A percentile compares a stretch with the other conserved stretches of the same genome.
These are phyloP conservation scores for Talaromyces thailandensis DNA, from an alignment of 495 filamentous ascomycete genomes.

Conservation along the genomic window DNA sequence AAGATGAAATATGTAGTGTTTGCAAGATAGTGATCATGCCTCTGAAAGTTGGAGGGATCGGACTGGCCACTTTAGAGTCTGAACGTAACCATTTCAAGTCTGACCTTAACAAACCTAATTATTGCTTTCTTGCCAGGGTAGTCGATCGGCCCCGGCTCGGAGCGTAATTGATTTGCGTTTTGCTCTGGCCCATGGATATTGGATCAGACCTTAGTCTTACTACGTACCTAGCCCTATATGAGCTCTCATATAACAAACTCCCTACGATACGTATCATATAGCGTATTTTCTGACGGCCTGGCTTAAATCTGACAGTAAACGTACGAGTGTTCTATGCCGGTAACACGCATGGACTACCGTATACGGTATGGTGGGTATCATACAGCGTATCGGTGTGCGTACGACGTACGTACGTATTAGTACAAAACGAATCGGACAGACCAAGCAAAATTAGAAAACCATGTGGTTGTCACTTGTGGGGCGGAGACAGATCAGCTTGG, in stretches of 20 bases:
- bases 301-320: background rate
- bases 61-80: background rate
- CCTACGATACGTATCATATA: background rate
- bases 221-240: background rate
- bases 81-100: background rate
- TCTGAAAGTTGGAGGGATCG: background rate
- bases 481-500: background rate
- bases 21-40: background rate
- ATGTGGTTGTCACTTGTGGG: constrained; percentile 4
- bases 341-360: too few species aligned
- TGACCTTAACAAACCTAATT: background rate
- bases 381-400: background rate
- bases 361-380: background rate
- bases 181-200: too few species aligned
- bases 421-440: background rate
- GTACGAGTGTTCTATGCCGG: background rate
- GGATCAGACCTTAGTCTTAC: background rate
- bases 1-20: background rate
- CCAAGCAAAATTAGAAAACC: background rate
- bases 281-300: background rate
- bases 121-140: background rate
- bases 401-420: too few species aligned
- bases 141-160: background rate
- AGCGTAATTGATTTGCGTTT: background rate
- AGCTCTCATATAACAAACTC: background rate